These are phyloP conservation scores for Candida pseudoviswanathii DNA, from an alignment of 1,139 yeast genomes.

Conservation along the genomic window DNA sequence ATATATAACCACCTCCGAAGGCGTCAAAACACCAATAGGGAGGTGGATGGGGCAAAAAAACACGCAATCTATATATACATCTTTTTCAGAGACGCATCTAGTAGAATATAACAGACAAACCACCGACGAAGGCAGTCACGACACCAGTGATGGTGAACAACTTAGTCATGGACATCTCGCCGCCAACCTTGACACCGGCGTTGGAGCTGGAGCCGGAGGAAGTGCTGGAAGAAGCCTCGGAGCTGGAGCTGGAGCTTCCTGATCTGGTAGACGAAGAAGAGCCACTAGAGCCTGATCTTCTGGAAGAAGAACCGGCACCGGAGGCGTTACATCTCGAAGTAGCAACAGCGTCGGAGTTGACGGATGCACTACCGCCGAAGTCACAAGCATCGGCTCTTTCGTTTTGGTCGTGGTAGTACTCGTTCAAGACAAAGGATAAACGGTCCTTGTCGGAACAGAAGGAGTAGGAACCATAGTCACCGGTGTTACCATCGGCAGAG, in stretches of 20 bases:
- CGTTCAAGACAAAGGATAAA: slow-evolving; percentile 43
- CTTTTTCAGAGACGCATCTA: neutral
- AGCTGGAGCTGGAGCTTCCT: slow-evolving; percentile 16
- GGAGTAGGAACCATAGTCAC: slow-evolving; percentile 45
- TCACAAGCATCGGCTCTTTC: slow-evolving; percentile 38
- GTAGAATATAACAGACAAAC: slow-evolving; percentile 35
- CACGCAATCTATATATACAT: neutral
- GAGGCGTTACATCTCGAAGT: slow-evolving; percentile 28
- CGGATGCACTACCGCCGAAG: slow-evolving; percentile 43
- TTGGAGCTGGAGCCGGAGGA: slow-evolving; percentile 12
- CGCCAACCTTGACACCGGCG: neutral
- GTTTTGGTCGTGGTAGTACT: slow-evolving; percentile 37
- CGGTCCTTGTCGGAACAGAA: slow-evolving; percentile 41
- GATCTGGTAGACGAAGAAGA: slow-evolving; percentile 24
- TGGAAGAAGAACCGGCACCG: slow-evolving; percentile 9
- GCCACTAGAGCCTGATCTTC: slow-evolving; percentile 19
- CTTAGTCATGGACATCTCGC: slow-evolving; percentile 2
- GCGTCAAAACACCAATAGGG: too few relatives aligned
- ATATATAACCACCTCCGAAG: neutral
- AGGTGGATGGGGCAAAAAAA: too few relatives aligned
- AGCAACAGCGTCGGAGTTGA: slow-evolving; percentile 30
- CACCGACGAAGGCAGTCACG: slow-evolving; percentile 41
- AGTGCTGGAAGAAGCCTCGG: slow-evolving; percentile 25
- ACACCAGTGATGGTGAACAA: slow-evolving; percentile 29
- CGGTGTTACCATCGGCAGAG: slow-evolving; percentile 37